phyloP scores from a whole-genome alignment of 2,329 filamentous ascomycete species.

The Penicillium sp. region DNA sequence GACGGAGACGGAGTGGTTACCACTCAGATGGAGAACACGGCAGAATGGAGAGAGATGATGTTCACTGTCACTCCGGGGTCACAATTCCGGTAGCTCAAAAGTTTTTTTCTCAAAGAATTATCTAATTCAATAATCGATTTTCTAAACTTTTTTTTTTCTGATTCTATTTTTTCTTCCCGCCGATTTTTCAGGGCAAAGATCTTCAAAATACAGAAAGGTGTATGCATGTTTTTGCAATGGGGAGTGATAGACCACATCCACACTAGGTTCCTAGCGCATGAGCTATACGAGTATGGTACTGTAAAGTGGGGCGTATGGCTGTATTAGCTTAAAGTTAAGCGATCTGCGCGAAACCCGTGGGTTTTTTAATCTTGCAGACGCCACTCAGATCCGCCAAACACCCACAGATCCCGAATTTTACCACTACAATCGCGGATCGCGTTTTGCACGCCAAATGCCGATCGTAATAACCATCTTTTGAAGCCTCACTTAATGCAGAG shows the following conservation, averaged over 20 bases:
- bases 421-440: neutral
- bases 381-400: neutral
- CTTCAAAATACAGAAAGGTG: neutral
- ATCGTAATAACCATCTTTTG: neutral
- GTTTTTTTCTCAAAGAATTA: neutral
- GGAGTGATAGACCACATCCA: neutral
- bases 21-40: neutral
- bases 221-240: neutral
- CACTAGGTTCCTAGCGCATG: neutral
- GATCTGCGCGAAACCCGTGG: neutral
- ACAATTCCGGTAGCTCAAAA: neutral
- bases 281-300: neutral
- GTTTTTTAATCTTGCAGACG: neutral
- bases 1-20: neutral
- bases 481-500: neutral
- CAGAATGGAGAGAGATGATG: neutral
- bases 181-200: neutral
- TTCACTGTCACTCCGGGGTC: neutral
- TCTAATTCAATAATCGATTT: neutral
- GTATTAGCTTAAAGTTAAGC: neutral
- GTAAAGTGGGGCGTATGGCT: neutral
- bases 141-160: neutral
- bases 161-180: neutral
- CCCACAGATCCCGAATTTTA: neutral
- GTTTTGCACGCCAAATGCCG: neutral